Evolutionary conservation across 139 green algal genomes (phyloP).

Genomic region (Auxenochlorella pyrenoidosa): DNA sequence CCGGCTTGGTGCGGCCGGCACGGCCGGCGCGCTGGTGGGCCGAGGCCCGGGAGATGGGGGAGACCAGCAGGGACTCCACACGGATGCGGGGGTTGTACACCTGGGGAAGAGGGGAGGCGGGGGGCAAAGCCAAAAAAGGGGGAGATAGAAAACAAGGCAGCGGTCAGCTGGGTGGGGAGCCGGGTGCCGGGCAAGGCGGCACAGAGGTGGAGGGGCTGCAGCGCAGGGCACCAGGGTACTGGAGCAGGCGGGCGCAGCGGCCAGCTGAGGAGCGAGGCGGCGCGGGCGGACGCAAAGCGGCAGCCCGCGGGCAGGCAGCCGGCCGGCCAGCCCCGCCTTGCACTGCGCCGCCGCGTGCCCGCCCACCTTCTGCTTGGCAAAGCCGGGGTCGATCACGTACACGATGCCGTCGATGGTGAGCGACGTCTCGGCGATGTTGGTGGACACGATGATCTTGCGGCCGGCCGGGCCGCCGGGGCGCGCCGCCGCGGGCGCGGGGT

Average conservation of each 20-base stretch:
- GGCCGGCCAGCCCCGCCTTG: not conserved
- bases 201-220: too few relatives aligned
- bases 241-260: too few relatives aligned
- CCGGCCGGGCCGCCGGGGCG: conserved; percentile 74
- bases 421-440: conserved; percentile 99
- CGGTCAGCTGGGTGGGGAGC: too few relatives aligned
- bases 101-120: not conserved
- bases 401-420: conserved; percentile 99
- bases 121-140: too few relatives aligned
- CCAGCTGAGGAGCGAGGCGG: too few relatives aligned
- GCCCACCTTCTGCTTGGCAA: conserved; percentile 97
- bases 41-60: conserved; percentile 94
- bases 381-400: conserved; percentile 98
- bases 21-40: conserved; percentile 96
- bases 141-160: too few relatives aligned
- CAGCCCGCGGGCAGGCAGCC: not conserved
- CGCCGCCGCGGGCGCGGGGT: conserved; percentile 72
- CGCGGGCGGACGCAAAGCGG: too few relatives aligned
- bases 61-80: conserved; percentile 98
- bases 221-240: too few relatives aligned
- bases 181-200: too few relatives aligned
- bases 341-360: not conserved
- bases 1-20: conserved; percentile 94
- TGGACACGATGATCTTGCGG: conserved; percentile 98
- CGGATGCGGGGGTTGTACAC: conserved; percentile 97